Evolutionary conservation across 257 asterid genomes (phyloP).

Genomic region (Ophiorrhiza pumila): DNA sequence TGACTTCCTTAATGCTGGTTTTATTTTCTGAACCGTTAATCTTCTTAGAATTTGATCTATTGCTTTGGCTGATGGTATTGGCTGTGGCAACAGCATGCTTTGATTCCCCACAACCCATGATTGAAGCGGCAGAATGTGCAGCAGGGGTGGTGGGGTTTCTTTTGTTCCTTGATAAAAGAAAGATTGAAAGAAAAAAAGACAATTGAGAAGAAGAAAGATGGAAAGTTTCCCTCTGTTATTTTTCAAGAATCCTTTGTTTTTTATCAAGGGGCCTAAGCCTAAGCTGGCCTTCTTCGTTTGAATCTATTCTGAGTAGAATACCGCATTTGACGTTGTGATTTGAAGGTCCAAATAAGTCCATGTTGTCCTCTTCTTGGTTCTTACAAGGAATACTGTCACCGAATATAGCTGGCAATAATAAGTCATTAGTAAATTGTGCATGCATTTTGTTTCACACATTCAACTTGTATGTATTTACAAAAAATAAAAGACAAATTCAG

Average conservation of each 20-base stretch:
- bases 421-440: too few relatives aligned
- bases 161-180: constrained; percentile 4
- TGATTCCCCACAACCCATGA: constrained; percentile 87
- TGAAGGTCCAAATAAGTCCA: constrained; percentile 12
- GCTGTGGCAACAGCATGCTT: constrained; percentile 78
- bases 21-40: constrained; percentile 8
- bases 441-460: neutral
- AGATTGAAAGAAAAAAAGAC: neutral
- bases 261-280: neutral
- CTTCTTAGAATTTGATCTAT: constrained; percentile 34
- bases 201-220: neutral
- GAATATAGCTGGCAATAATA: neutral
- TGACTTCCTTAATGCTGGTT: constrained; percentile 8
- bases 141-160: constrained; percentile 3
- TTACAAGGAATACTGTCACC: neutral
- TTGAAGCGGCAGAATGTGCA: constrained; percentile 2
- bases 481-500: too few relatives aligned
- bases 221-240: neutral
- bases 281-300: constrained; percentile 18
- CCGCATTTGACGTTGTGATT: constrained; percentile 23
- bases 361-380: constrained; percentile 1
- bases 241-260: neutral
- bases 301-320: constrained; percentile 14
- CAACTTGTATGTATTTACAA: too few relatives aligned
- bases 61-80: constrained; percentile 48